Percentiles rank a stretch among this genome's conserved stretches.
These are phyloP conservation scores for Coemansia sp. DNA, from an alignment of 192 early-diverging fungal genomes.

Conservation along the genomic window DNA sequence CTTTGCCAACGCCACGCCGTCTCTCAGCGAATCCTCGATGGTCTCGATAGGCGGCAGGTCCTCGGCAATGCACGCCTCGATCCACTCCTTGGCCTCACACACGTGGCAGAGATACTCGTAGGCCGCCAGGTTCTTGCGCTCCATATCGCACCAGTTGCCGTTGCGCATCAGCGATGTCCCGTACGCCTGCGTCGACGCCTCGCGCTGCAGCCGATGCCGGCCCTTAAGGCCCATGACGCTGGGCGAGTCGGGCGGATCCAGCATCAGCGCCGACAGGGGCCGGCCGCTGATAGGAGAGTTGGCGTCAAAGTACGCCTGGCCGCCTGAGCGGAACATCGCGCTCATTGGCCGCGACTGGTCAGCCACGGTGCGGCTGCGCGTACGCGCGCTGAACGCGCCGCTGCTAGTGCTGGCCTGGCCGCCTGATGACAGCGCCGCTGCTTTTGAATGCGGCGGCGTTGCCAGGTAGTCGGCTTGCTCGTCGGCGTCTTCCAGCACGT, in stretches of 20 bases:
- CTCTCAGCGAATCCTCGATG: constrained; percentile 87
- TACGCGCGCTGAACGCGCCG: constrained; percentile 6
- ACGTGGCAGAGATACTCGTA: constrained; percentile 99
- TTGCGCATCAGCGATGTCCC: constrained; percentile 24
- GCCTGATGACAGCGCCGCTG: constrained; percentile 12
- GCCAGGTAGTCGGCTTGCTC: constrained; percentile 13
- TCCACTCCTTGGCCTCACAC: constrained; percentile 99
- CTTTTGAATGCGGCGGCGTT: constrained; percentile 20
- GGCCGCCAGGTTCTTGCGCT: constrained; percentile 85
- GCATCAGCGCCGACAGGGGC: constrained; percentile 37
- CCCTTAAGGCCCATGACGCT: constrained; percentile 51
- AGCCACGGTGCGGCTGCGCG: constrained; percentile 46
- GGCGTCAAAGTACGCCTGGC: constrained; percentile 1
- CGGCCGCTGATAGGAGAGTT: constrained; percentile 21
- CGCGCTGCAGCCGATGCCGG: constrained; percentile 51
- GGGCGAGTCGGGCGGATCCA: constrained; percentile 53
- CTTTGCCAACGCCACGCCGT: constrained; percentile 90
- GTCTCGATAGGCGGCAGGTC: constrained; percentile 71
- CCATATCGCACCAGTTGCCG: constrained; percentile 82
- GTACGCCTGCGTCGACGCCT: constrained; percentile 20
- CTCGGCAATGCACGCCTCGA: constrained; percentile 86
- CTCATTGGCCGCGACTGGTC: constrained; percentile 18
- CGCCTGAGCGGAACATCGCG: constrained; percentile 12
- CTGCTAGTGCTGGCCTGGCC: not conserved
- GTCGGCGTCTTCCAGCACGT: constrained; percentile 20